Base-by-base conservation (phyloP, 352 stramenopile genomes). In the Phytopythium boreale region DNA sequence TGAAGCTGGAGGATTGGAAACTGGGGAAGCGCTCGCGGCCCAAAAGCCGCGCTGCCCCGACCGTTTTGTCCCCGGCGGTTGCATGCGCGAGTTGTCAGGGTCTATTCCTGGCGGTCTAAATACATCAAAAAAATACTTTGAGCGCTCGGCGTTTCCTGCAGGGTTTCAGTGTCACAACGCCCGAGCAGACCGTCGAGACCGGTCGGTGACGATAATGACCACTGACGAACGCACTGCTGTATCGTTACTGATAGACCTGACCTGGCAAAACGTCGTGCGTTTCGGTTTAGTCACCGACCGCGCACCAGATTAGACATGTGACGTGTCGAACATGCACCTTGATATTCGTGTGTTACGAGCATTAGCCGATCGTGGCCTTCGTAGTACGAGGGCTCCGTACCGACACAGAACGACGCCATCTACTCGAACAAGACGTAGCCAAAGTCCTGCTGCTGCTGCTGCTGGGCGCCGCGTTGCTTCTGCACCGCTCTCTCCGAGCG, bases 371-470 rank as follows among this genome's bases (percentile, higher is more conserved):
- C 20, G 17, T 12, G 22, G 0, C 41, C 14, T n/a, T n/a, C 17
- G 17, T n/a, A n/a, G n/a, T n/a, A n/a, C n/a, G n/a, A n/a, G n/a
- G n/a, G n/a, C n/a, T n/a, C n/a, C n/a, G n/a, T 57, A 26, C 15
- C 12, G n/a, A 22, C 15, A 6, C 0, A 4, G 24, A 2, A 22
- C 34, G 11, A 14, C 20, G 8, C 24, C 41, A 22, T 10, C 66
- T 56, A 80, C 47, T 74, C 58, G 44, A 75, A 69, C 53, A 80
- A 27, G 31, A 69, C 64, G 52, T 80, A 80, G 61, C 62, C 62
- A 36, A 75, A 77, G 46, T 71, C 72, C 26, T 69, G 64, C 36
- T 61, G 49, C 12, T 61, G 49, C 12, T 75, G 56, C 22, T 58
- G 31, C 31, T 61, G 26, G 37, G 68, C 34, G 14, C 39, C 37